Percentiles rank a stretch among this genome's conserved stretches.
phyloP scores from a whole-genome alignment of 768 basidiomycete genomes.

The Phlegmacium glaucopus region DNA sequence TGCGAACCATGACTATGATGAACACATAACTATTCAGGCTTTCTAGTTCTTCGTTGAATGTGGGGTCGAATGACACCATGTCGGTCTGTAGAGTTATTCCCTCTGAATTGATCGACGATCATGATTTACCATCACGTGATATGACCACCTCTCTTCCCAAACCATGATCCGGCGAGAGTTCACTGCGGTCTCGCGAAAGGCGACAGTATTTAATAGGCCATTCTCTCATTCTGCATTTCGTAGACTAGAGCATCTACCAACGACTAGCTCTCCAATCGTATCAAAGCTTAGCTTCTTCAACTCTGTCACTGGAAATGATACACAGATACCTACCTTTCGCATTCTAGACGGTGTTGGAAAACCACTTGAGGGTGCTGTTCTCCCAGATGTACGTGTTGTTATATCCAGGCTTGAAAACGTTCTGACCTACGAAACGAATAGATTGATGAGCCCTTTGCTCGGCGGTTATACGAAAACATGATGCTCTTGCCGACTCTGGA shows the following conservation, averaged over 20 bases:
- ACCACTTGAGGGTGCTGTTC: constrained; percentile 65
- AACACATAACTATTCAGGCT: constrained; percentile 20
- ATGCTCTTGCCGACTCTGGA: constrained; percentile 79
- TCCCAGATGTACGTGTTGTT: constrained; percentile 63
- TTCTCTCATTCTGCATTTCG: constrained; percentile 14
- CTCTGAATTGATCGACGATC: constrained; percentile 18
- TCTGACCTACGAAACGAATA: constrained; percentile 20
- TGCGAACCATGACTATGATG: constrained; percentile 49
- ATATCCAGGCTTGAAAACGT: not conserved
- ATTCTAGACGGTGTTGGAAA: constrained; percentile 80
- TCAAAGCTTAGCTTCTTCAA: constrained; percentile 78
- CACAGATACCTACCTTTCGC: constrained; percentile 81
- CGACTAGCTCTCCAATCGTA: constrained; percentile 58
- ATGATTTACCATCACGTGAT: constrained; percentile 20
- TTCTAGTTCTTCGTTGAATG: not conserved
- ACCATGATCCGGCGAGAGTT: constrained; percentile 34
- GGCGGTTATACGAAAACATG: constrained; percentile 77
- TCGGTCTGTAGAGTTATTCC: no score
- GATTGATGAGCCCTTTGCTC: constrained; percentile 69
- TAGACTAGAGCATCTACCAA: constrained; percentile 31
- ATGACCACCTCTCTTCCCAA: constrained; percentile 16
- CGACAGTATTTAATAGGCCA: constrained; percentile 15
- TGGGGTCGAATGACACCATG: not conserved
- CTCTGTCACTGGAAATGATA: constrained; percentile 56
- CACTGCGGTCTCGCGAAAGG: constrained; percentile 12